Conservation (phyloP, 306 rosid genomes). For the Calophaca sinica region DNA sequence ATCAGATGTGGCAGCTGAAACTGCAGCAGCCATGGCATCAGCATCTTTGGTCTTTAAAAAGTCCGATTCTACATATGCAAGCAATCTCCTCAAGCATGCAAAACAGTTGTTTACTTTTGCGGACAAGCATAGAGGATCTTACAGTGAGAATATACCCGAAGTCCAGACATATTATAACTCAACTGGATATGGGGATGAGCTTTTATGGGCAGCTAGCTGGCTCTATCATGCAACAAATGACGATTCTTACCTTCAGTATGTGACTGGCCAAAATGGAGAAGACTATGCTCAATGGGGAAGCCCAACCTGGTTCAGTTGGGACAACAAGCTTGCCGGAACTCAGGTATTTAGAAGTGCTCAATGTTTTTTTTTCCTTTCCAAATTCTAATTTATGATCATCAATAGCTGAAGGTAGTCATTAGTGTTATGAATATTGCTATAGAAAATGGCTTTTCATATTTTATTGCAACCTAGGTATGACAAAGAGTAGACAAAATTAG, state of each 20-base stretch:
- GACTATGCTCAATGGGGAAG: constrained; percentile 73
- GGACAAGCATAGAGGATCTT: constrained; percentile 59
- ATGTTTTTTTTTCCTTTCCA: constrained; percentile 18
- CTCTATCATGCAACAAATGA: constrained; percentile 92
- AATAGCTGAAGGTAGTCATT: constrained; percentile 23
- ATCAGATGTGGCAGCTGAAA: constrained; percentile 91
- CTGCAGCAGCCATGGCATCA: constrained; percentile 98
- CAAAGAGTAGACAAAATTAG: constrained; percentile 29
- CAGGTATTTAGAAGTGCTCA: constrained; percentile 57
- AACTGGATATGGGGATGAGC: constrained; percentile 94
- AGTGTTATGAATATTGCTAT: constrained; percentile 10
- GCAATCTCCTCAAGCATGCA: constrained; percentile 83
- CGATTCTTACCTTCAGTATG: constrained; percentile 70
- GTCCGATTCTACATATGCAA: constrained; percentile 64
- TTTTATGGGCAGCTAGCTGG: constrained; percentile 98
- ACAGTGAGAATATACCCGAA: constrained; percentile 76
- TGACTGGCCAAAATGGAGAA: constrained; percentile 70
- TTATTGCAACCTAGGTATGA: constrained; percentile 7
- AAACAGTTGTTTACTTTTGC: constrained; percentile 87
- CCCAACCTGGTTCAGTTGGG: constrained; percentile 99
- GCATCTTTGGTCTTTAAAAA: constrained; percentile 94
- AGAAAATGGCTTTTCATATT: constrained; percentile 16
- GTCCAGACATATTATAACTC: constrained; percentile 81
- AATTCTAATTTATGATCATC: constrained; percentile 31
- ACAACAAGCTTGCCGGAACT: constrained; percentile 93